Conservation (phyloP, 2,329 filamentous ascomycete genomes). For the Colletotrichum tanaceti region DNA sequence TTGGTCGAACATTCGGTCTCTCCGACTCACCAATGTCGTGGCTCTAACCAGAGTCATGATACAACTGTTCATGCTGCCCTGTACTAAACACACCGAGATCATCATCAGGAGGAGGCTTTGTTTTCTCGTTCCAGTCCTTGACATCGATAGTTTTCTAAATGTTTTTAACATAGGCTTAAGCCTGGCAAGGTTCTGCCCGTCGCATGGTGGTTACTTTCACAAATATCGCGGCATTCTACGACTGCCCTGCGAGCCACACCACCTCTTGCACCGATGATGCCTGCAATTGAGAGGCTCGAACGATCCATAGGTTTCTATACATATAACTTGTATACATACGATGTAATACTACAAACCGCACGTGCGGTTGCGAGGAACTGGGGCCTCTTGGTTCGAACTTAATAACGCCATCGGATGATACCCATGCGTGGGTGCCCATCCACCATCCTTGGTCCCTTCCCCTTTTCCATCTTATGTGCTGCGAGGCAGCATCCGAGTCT, state of each 20-base stretch:
- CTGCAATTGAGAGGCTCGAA: slow-evolving; percentile 1
- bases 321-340: too few species aligned
- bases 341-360: slow-evolving; percentile 21
- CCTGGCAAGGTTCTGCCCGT: slow-evolving; percentile 21
- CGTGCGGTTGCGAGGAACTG: slow-evolving; percentile 11
- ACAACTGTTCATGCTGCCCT: too few species aligned
- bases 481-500: slow-evolving; percentile 4
- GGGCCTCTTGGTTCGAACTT: not conserved
- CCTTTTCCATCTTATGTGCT: not conserved
- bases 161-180: not conserved
- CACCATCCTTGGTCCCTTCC: slow-evolving; percentile 4
- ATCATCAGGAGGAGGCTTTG: not conserved
- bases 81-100: not conserved
- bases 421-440: not conserved
- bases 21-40: not conserved
- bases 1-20: not conserved
- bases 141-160: not conserved
- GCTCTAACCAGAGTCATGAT: not conserved
- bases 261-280: slow-evolving; percentile 26
- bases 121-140: not conserved
- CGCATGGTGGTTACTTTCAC: not conserved
- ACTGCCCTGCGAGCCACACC: slow-evolving; percentile 7
- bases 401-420: slow-evolving; percentile 15
- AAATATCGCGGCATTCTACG: slow-evolving; percentile 12
- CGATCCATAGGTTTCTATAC: slow-evolving; percentile 1